These are phyloP conservation scores for Diaporthe nobilis DNA, from an alignment of 2,329 filamentous ascomycete species.

Conservation along the genomic window DNA sequence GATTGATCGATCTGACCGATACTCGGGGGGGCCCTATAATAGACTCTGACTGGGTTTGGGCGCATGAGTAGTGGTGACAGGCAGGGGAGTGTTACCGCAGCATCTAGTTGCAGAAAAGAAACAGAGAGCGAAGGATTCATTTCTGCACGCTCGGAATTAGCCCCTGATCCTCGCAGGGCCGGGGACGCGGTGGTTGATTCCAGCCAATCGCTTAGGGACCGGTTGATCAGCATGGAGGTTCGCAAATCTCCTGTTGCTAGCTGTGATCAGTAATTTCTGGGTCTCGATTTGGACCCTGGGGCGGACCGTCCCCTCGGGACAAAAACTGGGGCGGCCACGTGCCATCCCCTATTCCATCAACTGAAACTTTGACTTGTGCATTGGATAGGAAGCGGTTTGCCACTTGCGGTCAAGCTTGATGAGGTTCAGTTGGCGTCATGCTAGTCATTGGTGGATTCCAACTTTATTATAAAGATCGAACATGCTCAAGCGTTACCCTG, in stretches of 20 bases:
- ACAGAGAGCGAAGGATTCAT: constrained; percentile 30
- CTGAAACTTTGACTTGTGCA: constrained; percentile 5
- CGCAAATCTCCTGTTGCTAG: constrained; percentile 39
- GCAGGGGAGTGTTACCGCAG: constrained; percentile 34
- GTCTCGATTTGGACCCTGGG: constrained; percentile 31
- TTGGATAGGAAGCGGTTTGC: not conserved
- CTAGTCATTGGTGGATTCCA: not conserved
- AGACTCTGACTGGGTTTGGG: constrained; percentile 20
- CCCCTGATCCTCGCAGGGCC: constrained; percentile 38
- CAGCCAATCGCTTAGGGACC: constrained; percentile 34
- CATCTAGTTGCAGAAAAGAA: constrained; percentile 34
- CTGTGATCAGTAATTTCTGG: constrained; percentile 39
- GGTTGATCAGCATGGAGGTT: constrained; percentile 27
- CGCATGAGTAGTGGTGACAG: constrained; percentile 30
- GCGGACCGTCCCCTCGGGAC: constrained; percentile 39
- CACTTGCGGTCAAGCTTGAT: not conserved
- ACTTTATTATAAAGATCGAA: not conserved
- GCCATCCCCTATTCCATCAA: constrained; percentile 21
- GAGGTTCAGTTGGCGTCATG: not conserved
- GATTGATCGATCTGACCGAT: constrained; percentile 26
- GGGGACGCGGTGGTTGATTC: constrained; percentile 29
- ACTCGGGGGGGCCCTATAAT: constrained; percentile 21
- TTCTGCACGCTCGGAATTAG: constrained; percentile 34
- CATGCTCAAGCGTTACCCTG: constrained; percentile 6
- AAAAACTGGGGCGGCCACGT: constrained; percentile 29